phyloP scores from a whole-genome alignment of 2,329 filamentous ascomycete species.

The Metarhizium brunneum region DNA sequence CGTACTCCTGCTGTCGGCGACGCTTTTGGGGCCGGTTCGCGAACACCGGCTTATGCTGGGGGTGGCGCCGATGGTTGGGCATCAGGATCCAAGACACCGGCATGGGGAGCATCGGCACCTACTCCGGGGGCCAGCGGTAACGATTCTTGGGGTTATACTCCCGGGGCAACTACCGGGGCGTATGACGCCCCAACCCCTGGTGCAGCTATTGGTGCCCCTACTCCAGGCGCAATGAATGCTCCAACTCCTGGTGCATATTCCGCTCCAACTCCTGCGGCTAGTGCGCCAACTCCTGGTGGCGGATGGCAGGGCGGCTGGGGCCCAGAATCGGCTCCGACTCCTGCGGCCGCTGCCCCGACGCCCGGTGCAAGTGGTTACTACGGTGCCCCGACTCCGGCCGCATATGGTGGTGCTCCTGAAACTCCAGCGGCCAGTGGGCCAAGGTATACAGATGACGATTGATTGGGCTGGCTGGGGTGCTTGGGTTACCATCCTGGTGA shows the following conservation, averaged over 20 bases:
- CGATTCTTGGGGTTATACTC: slow-evolving; percentile 52
- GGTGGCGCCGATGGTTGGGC: slow-evolving; percentile 49
- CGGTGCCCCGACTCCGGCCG: slow-evolving; percentile 56
- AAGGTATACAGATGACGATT: slow-evolving; percentile 43
- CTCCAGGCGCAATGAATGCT: slow-evolving; percentile 53
- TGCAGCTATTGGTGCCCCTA: slow-evolving; percentile 48
- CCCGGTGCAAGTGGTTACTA: slow-evolving; percentile 58
- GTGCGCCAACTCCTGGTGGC: slow-evolving; percentile 61
- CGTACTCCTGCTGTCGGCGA: slow-evolving; percentile 57
- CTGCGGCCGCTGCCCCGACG: slow-evolving; percentile 57
- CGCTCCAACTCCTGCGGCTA: slow-evolving; percentile 54
- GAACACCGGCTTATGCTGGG: slow-evolving; percentile 51
- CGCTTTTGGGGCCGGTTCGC: slow-evolving; percentile 57
- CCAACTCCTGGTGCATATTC: slow-evolving; percentile 62
- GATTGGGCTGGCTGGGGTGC: neutral
- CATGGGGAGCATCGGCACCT: slow-evolving; percentile 52
- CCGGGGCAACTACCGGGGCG: slow-evolving; percentile 35
- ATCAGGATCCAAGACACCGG: slow-evolving; percentile 68
- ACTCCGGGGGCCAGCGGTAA: slow-evolving; percentile 48
- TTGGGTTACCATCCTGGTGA: neutral
- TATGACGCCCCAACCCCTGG: slow-evolving; percentile 67
- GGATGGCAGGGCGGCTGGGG: slow-evolving; percentile 52
- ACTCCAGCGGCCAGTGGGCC: slow-evolving; percentile 53
- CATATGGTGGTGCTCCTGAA: slow-evolving; percentile 45
- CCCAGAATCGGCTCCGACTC: slow-evolving; percentile 56